These are phyloP conservation scores for Fusarium pininemorale DNA, from an alignment of 2,329 filamentous ascomycete genomes.

Conservation along the genomic window DNA sequence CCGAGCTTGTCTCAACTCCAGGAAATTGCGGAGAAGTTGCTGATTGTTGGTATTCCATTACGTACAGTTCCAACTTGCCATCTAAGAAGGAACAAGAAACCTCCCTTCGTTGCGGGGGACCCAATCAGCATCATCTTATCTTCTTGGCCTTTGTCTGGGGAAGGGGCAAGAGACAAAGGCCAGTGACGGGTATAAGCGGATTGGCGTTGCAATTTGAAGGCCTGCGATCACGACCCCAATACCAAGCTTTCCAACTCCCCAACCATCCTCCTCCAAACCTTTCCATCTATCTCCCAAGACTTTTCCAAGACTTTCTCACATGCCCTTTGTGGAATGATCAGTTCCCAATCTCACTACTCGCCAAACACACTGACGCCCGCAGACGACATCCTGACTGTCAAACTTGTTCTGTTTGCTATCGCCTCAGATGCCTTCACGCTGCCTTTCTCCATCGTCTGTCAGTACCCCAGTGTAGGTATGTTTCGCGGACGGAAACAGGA, in stretches of 20 bases:
- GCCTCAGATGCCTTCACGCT: not conserved
- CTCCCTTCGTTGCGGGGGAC: conserved; percentile 22
- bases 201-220: not conserved
- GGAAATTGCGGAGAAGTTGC: conserved; percentile 27
- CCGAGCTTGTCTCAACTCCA: conserved; percentile 16
- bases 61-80: conserved; percentile 17
- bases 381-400: conserved; percentile 3
- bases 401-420: not conserved
- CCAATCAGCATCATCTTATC: conserved; percentile 9
- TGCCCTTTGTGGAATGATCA: conserved; percentile 24
- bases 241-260: conserved; percentile 27
- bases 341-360: not conserved
- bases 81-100: conserved; percentile 14
- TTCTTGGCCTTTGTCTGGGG: conserved; percentile 35
- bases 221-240: conserved; percentile 15
- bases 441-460: not conserved
- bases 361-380: conserved; percentile 26
- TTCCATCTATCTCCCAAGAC: conserved; percentile 18
- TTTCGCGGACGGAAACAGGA: not conserved
- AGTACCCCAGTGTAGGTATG: not conserved
- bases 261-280: not conserved
- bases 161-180: conserved; percentile 19
- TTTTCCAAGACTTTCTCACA: conserved; percentile 29
- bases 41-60: conserved; percentile 25
- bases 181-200: conserved; percentile 28